Base-by-base conservation (phyloP, 805 yeast genomes). In the Metschnikowia koreensis region DNA sequence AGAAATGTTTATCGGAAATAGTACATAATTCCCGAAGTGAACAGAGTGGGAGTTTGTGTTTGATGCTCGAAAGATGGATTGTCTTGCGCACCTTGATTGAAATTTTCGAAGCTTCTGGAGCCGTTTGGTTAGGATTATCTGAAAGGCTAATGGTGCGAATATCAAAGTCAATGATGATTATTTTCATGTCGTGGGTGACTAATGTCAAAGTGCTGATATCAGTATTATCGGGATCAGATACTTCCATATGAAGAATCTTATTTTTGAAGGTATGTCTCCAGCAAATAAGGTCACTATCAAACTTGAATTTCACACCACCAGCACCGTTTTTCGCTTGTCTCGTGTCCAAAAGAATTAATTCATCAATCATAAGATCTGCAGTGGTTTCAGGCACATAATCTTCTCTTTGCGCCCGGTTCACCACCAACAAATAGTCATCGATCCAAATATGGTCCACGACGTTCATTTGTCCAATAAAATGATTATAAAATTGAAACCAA, bases 401-500 rank as follows among this genome's bases (percentile, higher is more conserved):
- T 9, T 57, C 59, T 15, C 60, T 56, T 7, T 48, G 51, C 9
- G 54, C 59, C 46, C 76, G 53, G 52, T 73, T 73, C 28, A 74
- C 57, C 13, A 73, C 31, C 4, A 75, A 58, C 48, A 75, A 54
- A 50, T 62, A 70, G 52, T 67, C 70, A 12, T 66, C 64, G 48
- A 63, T 66, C 73, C 74, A 70, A 46, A 71, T 61, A 40, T 71
- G 76, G 46, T 63, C 53, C 5, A 69, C 59, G 6, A 75, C 64
- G 45, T 71, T 72, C 46, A 72, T 60, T 3, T 66, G 52, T 34
- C 69, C 75, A 47, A 65, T 53, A 29, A 60, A 64, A 51, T 65
- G 67, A 54, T 70, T 68, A 40, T 62, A 64, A 51, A 71, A 73
- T 48, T 67, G 68, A 52, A 63, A 74, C 79, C 79, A 75, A 10